A percentile compares a stretch with the other conserved stretches of the same genome.
These are phyloP conservation scores for Didymella glomerata DNA, from an alignment of 2,329 filamentous ascomycete species.

Conservation along the genomic window DNA sequence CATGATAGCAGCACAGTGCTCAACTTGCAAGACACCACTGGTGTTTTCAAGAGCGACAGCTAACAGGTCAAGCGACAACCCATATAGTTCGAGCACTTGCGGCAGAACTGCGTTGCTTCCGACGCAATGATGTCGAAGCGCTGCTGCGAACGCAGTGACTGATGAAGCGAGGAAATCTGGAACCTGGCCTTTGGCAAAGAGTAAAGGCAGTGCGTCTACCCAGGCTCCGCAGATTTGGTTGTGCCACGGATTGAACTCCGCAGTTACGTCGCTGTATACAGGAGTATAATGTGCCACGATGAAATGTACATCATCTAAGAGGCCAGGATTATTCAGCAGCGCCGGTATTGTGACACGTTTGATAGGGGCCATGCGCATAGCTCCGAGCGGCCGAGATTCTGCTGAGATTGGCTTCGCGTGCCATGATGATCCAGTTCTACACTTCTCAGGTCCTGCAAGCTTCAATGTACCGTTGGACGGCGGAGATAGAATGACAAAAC, in stretches of 20 bases:
- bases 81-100: neutral
- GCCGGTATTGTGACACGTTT: neutral
- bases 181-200: neutral
- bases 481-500: neutral
- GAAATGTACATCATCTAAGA: neutral
- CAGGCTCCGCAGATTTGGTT: slow-evolving; percentile 3
- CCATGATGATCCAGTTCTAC: neutral
- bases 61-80: neutral
- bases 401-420: neutral
- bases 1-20: slow-evolving; percentile 5
- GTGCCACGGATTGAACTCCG: slow-evolving; percentile 1
- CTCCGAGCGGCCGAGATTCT: neutral
- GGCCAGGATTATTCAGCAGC: neutral
- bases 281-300: slow-evolving; percentile 1
- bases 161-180: neutral
- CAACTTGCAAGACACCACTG: neutral
- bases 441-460: neutral
- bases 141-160: neutral
- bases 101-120: neutral
- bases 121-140: neutral
- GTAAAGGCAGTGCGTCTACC: neutral
- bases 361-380: neutral
- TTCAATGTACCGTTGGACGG: neutral
- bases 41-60: neutral
- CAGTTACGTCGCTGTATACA: neutral